phyloP scores from a whole-genome alignment of 2,329 filamentous ascomycete species.

The Aspergillus udagawae region DNA sequence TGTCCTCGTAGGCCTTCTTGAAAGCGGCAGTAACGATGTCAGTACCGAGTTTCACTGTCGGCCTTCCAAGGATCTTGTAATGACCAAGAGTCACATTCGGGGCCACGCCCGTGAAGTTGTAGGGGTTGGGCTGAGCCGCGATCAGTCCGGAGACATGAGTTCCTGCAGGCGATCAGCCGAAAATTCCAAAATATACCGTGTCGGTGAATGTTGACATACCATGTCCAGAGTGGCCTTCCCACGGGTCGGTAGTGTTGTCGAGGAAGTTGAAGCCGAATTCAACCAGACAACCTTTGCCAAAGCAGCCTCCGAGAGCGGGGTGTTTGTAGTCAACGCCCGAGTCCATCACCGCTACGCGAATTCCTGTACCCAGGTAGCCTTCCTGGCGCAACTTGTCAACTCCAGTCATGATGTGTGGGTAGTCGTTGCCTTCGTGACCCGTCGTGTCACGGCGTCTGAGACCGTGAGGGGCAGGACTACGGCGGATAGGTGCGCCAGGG shows the following conservation, averaged over 20 bases:
- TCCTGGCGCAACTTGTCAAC: no score
- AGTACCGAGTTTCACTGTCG: slow-evolving; percentile 47
- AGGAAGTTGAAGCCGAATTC: slow-evolving; percentile 56
- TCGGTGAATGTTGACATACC: neutral
- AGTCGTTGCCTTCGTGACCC: no score
- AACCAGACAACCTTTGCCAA: slow-evolving; percentile 57
- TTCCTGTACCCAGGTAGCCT: no score
- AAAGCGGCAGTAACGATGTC: slow-evolving; percentile 59
- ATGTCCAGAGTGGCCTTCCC: slow-evolving; percentile 5
- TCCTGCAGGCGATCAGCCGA: no score
- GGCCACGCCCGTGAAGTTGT: slow-evolving; percentile 56
- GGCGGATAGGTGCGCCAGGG: no score
- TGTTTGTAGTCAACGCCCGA: slow-evolving; percentile 57
- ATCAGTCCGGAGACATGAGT: slow-evolving; percentile 62
- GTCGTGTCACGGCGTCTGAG: no score
- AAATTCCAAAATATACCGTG: no score
- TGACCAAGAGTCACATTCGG: slow-evolving; percentile 54
- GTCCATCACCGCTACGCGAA: no score
- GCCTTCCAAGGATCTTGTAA: slow-evolving; percentile 55
- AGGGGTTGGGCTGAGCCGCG: slow-evolving; percentile 52
- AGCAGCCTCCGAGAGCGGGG: slow-evolving; percentile 61
- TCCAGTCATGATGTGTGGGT: no score
- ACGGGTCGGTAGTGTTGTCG: slow-evolving; percentile 23
- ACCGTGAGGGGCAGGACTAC: no score
- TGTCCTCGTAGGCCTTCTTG: slow-evolving; percentile 58